Conservation (phyloP, 257 asterid species). For the Perilla frutescens region DNA sequence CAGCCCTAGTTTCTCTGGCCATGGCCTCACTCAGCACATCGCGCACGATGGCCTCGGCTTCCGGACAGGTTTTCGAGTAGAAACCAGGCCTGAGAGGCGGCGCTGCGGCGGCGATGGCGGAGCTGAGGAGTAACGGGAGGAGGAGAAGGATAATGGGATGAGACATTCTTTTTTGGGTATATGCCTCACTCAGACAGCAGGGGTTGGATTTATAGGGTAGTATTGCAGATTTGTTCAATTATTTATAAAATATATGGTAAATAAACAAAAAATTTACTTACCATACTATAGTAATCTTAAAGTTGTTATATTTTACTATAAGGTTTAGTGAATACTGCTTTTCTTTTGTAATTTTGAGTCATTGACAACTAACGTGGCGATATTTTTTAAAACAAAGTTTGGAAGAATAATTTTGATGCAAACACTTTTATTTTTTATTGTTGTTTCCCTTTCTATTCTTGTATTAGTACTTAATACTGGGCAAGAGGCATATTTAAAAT, state of each 20-base stretch:
- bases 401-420: no score
- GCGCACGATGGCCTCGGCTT: slow-evolving; percentile 70
- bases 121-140: slow-evolving; percentile 37
- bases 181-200: slow-evolving; percentile 1
- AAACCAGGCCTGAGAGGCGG: slow-evolving; percentile 55
- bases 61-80: slow-evolving; percentile 71
- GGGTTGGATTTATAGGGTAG: slow-evolving; percentile 7
- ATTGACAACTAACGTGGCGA: no score
- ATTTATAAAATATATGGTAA: not conserved
- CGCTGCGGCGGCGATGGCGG: slow-evolving; percentile 32
- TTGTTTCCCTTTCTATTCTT: no score
- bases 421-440: no score
- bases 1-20: slow-evolving; percentile 67
- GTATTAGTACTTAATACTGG: no score
- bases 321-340: no score
- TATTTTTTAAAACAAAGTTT: no score
- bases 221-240: no score
- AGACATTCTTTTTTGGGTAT: slow-evolving; percentile 42
- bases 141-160: slow-evolving; percentile 31
- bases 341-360: no score
- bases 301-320: not conserved
- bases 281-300: not conserved
- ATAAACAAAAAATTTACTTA: not conserved
- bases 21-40: slow-evolving; percentile 58
- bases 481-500: no score